Evolutionary conservation across 1,284 basidiomycete genomes (phyloP).

Genomic region (Ceratobasidium sp.): DNA sequence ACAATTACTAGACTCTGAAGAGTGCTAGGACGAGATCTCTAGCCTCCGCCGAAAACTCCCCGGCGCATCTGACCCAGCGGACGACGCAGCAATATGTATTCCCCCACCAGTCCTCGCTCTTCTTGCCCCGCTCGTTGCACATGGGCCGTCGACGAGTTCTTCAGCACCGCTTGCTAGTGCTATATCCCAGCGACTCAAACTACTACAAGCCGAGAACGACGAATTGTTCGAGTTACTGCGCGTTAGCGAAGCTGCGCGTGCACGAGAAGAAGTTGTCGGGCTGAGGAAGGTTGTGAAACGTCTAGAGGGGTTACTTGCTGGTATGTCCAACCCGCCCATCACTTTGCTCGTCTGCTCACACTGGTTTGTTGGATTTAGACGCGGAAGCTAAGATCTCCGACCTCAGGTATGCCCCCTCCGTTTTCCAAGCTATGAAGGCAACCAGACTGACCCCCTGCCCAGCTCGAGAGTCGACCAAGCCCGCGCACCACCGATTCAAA

Average conservation of each 20-base stretch:
- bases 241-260: constrained; percentile 74
- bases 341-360: constrained; percentile 21
- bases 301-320: constrained; percentile 78
- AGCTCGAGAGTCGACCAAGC: constrained; percentile 32
- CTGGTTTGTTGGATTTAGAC: neutral
- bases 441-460: neutral
- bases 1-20: neutral
- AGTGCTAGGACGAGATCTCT: constrained; percentile 72
- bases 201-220: constrained; percentile 85
- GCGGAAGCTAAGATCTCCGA: constrained; percentile 37
- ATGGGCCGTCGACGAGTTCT: constrained; percentile 51
- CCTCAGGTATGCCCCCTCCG: constrained; percentile 28
- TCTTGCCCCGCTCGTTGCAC: constrained; percentile 72
- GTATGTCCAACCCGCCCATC: constrained; percentile 59
- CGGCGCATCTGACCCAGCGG: constrained; percentile 53
- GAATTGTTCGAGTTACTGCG: constrained; percentile 80
- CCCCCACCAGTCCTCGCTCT: constrained; percentile 76
- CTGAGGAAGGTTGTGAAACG: constrained; percentile 74
- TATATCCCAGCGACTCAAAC: constrained; percentile 70
- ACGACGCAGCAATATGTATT: constrained; percentile 65
- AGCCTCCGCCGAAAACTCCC: constrained; percentile 73
- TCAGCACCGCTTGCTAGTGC: constrained; percentile 23
- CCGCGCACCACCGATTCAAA: constrained; percentile 12
- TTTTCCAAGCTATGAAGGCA: neutral
- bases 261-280: constrained; percentile 82